Evolutionary conservation across 768 basidiomycete species (phyloP).

Genomic region (Chalciporus chontae): DNA sequence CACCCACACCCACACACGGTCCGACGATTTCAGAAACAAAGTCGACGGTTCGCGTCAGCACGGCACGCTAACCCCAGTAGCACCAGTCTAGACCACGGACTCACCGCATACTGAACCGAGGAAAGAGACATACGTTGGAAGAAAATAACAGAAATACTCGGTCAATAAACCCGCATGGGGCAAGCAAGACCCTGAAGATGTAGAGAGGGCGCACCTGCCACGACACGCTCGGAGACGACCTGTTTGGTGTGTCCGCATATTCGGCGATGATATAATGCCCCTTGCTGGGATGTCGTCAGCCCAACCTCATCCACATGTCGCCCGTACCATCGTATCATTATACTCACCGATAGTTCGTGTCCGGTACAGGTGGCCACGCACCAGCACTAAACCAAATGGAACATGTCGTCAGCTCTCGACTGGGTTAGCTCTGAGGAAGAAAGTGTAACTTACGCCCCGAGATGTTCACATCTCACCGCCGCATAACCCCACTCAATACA

Average conservation of each 20-base stretch:
- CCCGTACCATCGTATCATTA: neutral
- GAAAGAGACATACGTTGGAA: constrained; percentile 3
- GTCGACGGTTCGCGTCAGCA: constrained; percentile 1
- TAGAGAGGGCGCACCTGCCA: constrained; percentile 57
- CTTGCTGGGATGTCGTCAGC: constrained; percentile 32
- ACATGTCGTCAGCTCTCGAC: constrained; percentile 1
- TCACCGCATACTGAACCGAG: constrained; percentile 58
- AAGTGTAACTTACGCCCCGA: constrained; percentile 56
- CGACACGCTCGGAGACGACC: constrained; percentile 58
- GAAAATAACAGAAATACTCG: neutral
- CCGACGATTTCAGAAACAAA: neutral
- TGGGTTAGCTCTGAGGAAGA: neutral
- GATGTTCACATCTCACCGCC: constrained; percentile 66
- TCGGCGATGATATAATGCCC: constrained; percentile 77
- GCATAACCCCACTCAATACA: constrained; percentile 83
- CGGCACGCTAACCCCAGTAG: neutral
- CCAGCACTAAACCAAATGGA: constrained; percentile 41
- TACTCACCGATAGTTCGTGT: constrained; percentile 69
- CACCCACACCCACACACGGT: constrained; percentile 1
- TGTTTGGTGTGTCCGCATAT: constrained; percentile 64
- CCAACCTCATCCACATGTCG: no score
- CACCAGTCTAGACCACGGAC: constrained; percentile 20
- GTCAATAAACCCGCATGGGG: constrained; percentile 21
- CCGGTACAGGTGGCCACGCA: constrained; percentile 76
- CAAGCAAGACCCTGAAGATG: constrained; percentile 1